A percentile compares a stretch with the other conserved stretches of the same genome.
Evolutionary conservation across 1,139 yeast species (phyloP).

Genomic region (Taphrina betulina): DNA sequence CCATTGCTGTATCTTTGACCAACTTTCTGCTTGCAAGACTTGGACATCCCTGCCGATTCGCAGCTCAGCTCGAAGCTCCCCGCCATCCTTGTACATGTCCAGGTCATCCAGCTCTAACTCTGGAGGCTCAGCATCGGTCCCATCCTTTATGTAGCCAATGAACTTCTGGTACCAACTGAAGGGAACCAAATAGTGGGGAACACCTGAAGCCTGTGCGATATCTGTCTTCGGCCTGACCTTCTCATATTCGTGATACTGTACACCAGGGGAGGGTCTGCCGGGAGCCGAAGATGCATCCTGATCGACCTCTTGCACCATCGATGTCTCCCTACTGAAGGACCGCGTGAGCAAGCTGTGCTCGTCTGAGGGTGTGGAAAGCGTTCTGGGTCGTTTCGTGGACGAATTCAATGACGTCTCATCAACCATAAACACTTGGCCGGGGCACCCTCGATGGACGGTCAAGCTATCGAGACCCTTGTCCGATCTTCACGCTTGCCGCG

Average conservation of each 20-base stretch:
- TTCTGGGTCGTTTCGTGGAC: conserved; percentile 13
- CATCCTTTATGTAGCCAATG: conserved; percentile 1
- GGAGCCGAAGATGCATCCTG: background rate
- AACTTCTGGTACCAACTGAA: conserved; percentile 13
- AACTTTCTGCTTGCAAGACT: conserved; percentile 10
- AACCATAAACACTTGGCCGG: conserved; percentile 12
- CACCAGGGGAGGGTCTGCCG: conserved; percentile 6
- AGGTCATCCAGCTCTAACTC: conserved; percentile 8
- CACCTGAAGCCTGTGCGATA: conserved; percentile 26
- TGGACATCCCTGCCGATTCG: conserved; percentile 6
- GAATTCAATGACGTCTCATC: conserved; percentile 12
- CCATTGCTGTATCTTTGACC: conserved; percentile 23
- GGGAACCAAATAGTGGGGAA: conserved; percentile 23
- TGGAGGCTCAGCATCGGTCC: conserved; percentile 6
- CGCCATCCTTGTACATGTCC: conserved; percentile 2
- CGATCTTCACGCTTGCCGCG: too few relatives aligned
- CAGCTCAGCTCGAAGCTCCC: background rate
- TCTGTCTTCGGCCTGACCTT: conserved; percentile 7
- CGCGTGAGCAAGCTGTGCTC: background rate
- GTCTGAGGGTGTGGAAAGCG: conserved; percentile 9
- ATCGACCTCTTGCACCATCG: conserved; percentile 3
- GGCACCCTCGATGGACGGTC: too few relatives aligned
- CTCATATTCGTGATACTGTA: conserved; percentile 14
- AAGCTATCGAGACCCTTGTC: too few relatives aligned
- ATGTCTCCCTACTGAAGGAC: conserved; percentile 18